A percentile compares a stretch with the other conserved stretches of the same genome.
phyloP scores from a whole-genome alignment of 106 monocot genomes.

The Acanthochlamys bracteata region DNA sequence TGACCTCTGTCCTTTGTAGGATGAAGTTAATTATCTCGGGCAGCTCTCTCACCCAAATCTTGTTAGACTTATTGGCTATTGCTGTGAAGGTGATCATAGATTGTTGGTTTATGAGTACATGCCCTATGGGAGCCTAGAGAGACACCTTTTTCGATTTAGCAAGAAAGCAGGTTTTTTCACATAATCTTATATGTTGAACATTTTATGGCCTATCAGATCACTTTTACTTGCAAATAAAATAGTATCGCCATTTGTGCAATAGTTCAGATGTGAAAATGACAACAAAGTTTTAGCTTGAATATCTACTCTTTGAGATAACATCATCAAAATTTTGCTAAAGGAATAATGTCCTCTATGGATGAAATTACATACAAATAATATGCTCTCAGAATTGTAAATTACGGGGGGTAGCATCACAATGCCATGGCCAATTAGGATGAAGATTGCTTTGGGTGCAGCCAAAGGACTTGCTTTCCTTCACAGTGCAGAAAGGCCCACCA shows the following conservation, averaged over 20 bases:
- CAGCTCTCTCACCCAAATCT: slow-evolving; percentile 28
- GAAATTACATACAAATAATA: too few relatives aligned
- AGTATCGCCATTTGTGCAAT: too few relatives aligned
- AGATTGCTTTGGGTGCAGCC: slow-evolving; percentile 40
- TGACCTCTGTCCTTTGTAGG: slow-evolving; percentile 9
- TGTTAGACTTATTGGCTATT: slow-evolving; percentile 31
- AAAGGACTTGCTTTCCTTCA: slow-evolving; percentile 32
- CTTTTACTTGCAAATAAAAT: too few relatives aligned
- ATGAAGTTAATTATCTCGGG: slow-evolving; percentile 38
- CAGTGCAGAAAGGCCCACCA: slow-evolving; percentile 15
- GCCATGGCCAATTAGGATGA: slow-evolving; percentile 34
- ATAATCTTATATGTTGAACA: too few relatives aligned
- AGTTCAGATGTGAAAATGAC: too few relatives aligned
- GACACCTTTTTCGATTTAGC: slow-evolving; percentile 33
- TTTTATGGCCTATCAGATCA: too few relatives aligned
- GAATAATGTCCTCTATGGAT: too few relatives aligned
- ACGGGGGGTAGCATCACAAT: slow-evolving; percentile 12
- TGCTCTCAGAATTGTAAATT: background rate
- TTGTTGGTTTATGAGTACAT: slow-evolving; percentile 32
- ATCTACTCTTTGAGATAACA: too few relatives aligned
- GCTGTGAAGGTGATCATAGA: slow-evolving; percentile 28
- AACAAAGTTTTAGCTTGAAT: too few relatives aligned
- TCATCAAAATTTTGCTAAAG: too few relatives aligned
- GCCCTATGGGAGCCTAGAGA: slow-evolving; percentile 33
- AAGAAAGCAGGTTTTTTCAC: background rate